Evolutionary conservation across 306 rosid genomes (phyloP).

Genomic region (Glycine tomentella): DNA sequence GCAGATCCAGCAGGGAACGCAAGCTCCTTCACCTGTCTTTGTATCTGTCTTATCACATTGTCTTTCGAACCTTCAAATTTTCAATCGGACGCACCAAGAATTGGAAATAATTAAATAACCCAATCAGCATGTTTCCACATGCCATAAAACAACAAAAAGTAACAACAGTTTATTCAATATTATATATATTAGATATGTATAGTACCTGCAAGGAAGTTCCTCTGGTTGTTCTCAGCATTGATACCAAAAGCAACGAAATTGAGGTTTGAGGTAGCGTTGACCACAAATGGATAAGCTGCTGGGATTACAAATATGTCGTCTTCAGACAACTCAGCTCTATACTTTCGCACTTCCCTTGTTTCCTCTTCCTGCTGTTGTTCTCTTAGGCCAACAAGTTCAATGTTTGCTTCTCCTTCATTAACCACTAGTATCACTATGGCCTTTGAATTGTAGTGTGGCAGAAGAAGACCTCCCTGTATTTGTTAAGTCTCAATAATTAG

Average conservation of each 20-base stretch:
- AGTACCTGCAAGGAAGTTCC: constrained; percentile 61
- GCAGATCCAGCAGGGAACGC: constrained; percentile 46
- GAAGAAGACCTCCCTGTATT: constrained; percentile 41
- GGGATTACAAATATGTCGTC: constrained; percentile 49
- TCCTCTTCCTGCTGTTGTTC: neutral
- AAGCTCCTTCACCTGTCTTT: constrained; percentile 41
- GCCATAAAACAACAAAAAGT: neutral
- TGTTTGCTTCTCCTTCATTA: constrained; percentile 24
- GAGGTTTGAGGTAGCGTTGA: constrained; percentile 45
- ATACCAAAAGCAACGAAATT: constrained; percentile 46
- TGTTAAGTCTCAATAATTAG: neutral
- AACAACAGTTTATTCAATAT: neutral
- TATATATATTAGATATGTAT: too few species aligned
- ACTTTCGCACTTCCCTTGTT: constrained; percentile 18
- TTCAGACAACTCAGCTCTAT: constrained; percentile 19
- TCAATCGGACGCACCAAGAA: neutral
- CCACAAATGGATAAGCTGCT: constrained; percentile 49
- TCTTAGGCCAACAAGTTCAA: constrained; percentile 34
- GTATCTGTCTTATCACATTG: constrained; percentile 52
- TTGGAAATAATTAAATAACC: neutral
- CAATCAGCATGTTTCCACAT: neutral
- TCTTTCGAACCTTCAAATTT: constrained; percentile 45
- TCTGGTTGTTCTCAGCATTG: constrained; percentile 53
- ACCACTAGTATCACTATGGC: constrained; percentile 8
- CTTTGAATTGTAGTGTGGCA: constrained; percentile 48